A percentile compares a stretch with the other conserved stretches of the same genome.
phyloP scores from a whole-genome alignment of 2,329 filamentous ascomycete genomes.

The Paraphaeosphaeria minitans region DNA sequence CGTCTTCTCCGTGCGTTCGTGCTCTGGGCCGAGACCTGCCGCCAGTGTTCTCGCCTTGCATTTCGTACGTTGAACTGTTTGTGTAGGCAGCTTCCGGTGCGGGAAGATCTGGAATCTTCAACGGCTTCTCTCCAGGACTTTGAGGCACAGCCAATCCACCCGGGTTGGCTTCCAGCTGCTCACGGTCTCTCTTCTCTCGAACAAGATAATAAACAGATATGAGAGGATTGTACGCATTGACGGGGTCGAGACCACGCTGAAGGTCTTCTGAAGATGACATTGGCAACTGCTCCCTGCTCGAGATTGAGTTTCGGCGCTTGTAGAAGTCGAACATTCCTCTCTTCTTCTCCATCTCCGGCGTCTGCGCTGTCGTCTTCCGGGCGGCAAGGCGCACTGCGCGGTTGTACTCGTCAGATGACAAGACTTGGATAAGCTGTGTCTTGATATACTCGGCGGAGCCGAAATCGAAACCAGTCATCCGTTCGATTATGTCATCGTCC shows the following conservation, averaged over 20 bases:
- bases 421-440: slow-evolving; percentile 78
- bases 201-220: slow-evolving; percentile 95
- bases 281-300: slow-evolving; percentile 83
- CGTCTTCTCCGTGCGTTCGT: slow-evolving; percentile 93
- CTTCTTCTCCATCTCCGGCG: slow-evolving; percentile 72
- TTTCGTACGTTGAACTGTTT: slow-evolving; percentile 81
- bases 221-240: slow-evolving; percentile 91
- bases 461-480: slow-evolving; percentile 99
- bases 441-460: slow-evolving; percentile 84
- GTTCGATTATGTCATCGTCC: slow-evolving; percentile 80
- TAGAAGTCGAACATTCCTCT: slow-evolving; percentile 97
- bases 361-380: slow-evolving; percentile 65
- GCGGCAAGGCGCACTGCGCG: slow-evolving; percentile 74
- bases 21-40: slow-evolving; percentile 83
- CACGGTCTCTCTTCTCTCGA: slow-evolving; percentile 89
- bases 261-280: slow-evolving; percentile 86
- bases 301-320: slow-evolving; percentile 87
- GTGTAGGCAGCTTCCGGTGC: slow-evolving; percentile 88
- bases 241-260: slow-evolving; percentile 79
- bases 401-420: slow-evolving; percentile 94
- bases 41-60: slow-evolving; percentile 87
- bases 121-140: slow-evolving; percentile 60
- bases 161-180: slow-evolving; percentile 65
- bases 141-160: slow-evolving; percentile 63
- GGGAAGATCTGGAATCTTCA: slow-evolving; percentile 74